Evolutionary conservation across 345 rosid species (phyloP).

Genomic region (Lepidium aucheri): DNA sequence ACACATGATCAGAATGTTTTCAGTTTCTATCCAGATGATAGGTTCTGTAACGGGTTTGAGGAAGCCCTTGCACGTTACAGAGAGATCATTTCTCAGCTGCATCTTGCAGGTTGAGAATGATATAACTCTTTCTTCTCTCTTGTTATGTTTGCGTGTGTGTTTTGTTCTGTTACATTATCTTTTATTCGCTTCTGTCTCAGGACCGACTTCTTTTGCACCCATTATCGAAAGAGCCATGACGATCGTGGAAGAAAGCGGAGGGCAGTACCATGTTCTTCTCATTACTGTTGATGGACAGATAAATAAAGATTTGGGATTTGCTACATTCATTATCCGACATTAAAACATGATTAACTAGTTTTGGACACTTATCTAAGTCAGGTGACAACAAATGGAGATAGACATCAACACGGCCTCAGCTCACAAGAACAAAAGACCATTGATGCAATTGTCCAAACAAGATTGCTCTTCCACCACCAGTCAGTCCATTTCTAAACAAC

Average conservation of each 20-base stretch:
- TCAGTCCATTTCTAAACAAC: slow-evolving; percentile 26
- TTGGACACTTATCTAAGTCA: neutral
- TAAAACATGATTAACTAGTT: neutral
- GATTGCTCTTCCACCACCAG: slow-evolving; percentile 68
- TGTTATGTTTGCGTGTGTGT: neutral
- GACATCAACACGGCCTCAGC: slow-evolving; percentile 48
- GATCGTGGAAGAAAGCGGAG: slow-evolving; percentile 75
- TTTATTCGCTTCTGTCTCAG: slow-evolving; percentile 18
- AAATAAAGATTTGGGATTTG: neutral
- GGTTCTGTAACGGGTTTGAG: slow-evolving; percentile 71
- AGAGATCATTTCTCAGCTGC: slow-evolving; percentile 68
- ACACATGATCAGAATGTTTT: slow-evolving; percentile 89
- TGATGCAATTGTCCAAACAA: slow-evolving; percentile 62
- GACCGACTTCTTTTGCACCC: slow-evolving; percentile 90
- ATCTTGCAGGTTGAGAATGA: slow-evolving; percentile 55
- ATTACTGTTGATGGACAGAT: slow-evolving; percentile 93
- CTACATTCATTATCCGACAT: neutral
- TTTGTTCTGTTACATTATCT: slow-evolving; percentile 10
- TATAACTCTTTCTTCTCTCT: neutral
- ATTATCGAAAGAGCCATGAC: slow-evolving; percentile 68
- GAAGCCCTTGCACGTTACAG: slow-evolving; percentile 62
- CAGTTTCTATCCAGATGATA: slow-evolving; percentile 58
- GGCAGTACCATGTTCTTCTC: slow-evolving; percentile 79
- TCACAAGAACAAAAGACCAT: slow-evolving; percentile 63
- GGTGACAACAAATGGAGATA: slow-evolving; percentile 76